A percentile compares a stretch with the other conserved stretches of the same genome.
Conservation (phyloP, 1,139 yeast species). For the Suhomyces yuchorum region DNA sequence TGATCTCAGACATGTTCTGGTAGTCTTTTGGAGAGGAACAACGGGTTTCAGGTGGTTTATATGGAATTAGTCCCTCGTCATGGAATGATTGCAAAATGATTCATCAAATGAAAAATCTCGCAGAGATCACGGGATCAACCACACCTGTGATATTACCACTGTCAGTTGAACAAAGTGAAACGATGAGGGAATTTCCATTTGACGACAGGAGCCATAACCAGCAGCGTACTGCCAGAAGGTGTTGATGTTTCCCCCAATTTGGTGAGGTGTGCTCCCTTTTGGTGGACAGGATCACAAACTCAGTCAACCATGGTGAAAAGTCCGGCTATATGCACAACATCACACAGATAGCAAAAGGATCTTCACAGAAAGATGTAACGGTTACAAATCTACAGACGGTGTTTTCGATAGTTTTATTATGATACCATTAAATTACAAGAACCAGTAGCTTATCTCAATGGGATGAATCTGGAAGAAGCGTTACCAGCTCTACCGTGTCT, state of each 20-base stretch:
- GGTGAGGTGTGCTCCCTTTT: background rate
- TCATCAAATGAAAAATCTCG: conserved; percentile 10
- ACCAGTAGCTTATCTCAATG: conserved; percentile 46
- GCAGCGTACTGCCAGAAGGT: background rate
- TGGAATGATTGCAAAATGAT: conserved; percentile 3
- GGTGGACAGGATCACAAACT: background rate
- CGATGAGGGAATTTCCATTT: background rate
- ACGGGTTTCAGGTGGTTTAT: background rate
- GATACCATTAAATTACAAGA: conserved; percentile 21
- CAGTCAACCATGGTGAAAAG: background rate
- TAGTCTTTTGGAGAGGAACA: background rate
- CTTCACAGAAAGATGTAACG: no score
- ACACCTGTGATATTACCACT: background rate
- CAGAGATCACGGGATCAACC: conserved; percentile 1
- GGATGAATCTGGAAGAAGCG: conserved; percentile 84
- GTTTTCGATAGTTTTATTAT: conserved; percentile 10
- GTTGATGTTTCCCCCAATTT: background rate
- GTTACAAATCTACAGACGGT: background rate
- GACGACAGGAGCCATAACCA: background rate
- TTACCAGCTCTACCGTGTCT: conserved; percentile 99
- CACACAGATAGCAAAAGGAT: no score
- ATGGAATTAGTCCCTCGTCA: background rate
- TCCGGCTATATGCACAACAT: background rate
- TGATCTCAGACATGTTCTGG: conserved; percentile 2
- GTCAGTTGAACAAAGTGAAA: background rate